phyloP scores from a whole-genome alignment of 2,329 filamentous ascomycete genomes.

The Chaetomium strumarium region DNA sequence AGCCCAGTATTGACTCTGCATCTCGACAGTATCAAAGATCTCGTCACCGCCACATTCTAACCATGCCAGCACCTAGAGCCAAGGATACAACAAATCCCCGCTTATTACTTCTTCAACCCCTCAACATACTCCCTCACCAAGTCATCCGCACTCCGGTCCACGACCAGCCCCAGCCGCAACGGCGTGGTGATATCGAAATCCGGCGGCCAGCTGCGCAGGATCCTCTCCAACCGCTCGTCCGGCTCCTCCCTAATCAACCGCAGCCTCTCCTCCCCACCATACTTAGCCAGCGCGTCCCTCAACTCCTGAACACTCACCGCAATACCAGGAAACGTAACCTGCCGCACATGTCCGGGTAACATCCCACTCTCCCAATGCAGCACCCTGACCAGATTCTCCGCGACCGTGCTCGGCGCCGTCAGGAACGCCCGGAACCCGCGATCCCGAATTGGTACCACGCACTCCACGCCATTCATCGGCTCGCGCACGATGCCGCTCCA shows the following conservation, averaged over 20 bases:
- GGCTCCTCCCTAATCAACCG: slow-evolving; percentile 48
- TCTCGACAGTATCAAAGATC: no score
- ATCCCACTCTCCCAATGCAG: slow-evolving; percentile 34
- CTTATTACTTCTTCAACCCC: slow-evolving; percentile 28
- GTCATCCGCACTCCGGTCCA: slow-evolving; percentile 47
- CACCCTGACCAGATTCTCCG: slow-evolving; percentile 47
- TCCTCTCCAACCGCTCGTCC: slow-evolving; percentile 48
- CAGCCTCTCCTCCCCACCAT: slow-evolving; percentile 51
- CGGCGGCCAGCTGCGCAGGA: slow-evolving; percentile 55
- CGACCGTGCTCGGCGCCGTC: slow-evolving; percentile 46
- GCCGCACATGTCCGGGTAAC: slow-evolving; percentile 42
- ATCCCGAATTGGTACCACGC: slow-evolving; percentile 46
- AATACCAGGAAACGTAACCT: slow-evolving; percentile 54
- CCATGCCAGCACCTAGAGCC: no score
- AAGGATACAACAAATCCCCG: no score
- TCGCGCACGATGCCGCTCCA: slow-evolving; percentile 60
- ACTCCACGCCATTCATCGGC: slow-evolving; percentile 49
- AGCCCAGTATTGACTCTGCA: no score
- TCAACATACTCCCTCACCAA: slow-evolving; percentile 52
- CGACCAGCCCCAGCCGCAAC: slow-evolving; percentile 44
- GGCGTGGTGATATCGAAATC: slow-evolving; percentile 49
- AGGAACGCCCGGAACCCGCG: slow-evolving; percentile 48
- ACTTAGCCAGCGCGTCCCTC: slow-evolving; percentile 50
- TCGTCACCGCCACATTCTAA: no score
- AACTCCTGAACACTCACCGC: slow-evolving; percentile 54